Evolutionary conservation across 2,329 filamentous ascomycete genomes (phyloP).

Genomic region (Rosellinia necatrix): DNA sequence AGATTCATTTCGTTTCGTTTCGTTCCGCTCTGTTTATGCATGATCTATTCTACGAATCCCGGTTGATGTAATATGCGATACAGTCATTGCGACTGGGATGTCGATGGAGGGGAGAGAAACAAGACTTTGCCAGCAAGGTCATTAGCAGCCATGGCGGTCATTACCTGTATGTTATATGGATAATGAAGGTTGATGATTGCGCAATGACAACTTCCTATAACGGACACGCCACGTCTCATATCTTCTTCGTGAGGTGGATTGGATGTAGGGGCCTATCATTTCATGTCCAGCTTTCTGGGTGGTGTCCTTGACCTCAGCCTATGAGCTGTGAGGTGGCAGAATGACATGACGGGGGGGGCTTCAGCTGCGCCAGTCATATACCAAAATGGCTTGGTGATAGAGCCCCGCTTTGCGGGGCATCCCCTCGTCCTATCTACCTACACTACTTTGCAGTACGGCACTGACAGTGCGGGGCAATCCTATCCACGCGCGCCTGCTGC

Average conservation of each 20-base stretch:
- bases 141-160: background rate
- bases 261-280: no score
- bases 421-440: constrained; percentile 19
- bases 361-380: background rate
- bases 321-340: no score
- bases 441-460: background rate
- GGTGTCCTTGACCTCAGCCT: no score
- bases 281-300: no score
- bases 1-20: constrained; percentile 23
- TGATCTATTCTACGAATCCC: no score
- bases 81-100: no score
- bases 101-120: no score
- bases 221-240: background rate
- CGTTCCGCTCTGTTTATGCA: no score
- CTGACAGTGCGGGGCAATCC: constrained; percentile 30
- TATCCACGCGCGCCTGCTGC: constrained; percentile 9
- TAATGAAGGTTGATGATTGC: constrained; percentile 17
- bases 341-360: no score
- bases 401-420: constrained; percentile 10
- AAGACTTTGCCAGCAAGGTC: background rate
- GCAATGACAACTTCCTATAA: background rate
- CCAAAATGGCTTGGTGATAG: background rate
- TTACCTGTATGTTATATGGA: constrained; percentile 14
- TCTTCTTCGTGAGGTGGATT: no score
- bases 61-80: no score